These are phyloP conservation scores for Lichtheimia corymbifera DNA, from an alignment of 371 early-diverging fungal species.

Conservation along the genomic window DNA sequence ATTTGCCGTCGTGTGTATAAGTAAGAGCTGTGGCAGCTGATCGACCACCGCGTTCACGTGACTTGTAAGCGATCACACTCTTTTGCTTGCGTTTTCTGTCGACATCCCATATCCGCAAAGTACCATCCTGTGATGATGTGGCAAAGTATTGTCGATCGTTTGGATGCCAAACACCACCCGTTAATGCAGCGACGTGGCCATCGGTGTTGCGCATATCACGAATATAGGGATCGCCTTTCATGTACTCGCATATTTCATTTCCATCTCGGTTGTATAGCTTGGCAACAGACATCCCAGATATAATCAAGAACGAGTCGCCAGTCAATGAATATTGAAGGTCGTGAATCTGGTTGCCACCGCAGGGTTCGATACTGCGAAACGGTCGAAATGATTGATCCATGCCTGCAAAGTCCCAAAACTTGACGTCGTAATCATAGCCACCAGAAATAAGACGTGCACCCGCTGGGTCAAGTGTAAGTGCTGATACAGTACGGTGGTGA, in stretches of 20 bases:
- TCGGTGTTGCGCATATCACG: constrained; percentile 84
- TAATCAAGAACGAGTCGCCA: constrained; percentile 81
- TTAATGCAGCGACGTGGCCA: constrained; percentile 88
- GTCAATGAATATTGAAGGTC: constrained; percentile 77
- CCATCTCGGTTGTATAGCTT: constrained; percentile 87
- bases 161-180: constrained; percentile 85
- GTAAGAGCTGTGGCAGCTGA: constrained; percentile 64
- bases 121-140: constrained; percentile 84
- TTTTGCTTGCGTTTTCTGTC: constrained; percentile 72
- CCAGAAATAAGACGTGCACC: constrained; percentile 83
- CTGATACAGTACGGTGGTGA: constrained; percentile 75
- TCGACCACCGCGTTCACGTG: constrained; percentile 73
- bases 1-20: constrained; percentile 70
- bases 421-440: constrained; percentile 79
- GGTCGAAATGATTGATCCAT: constrained; percentile 82
- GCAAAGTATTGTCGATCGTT: constrained; percentile 64
- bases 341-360: constrained; percentile 83
- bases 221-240: constrained; percentile 94
- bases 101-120: constrained; percentile 90
- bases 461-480: constrained; percentile 82
- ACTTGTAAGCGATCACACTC: constrained; percentile 77
- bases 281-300: constrained; percentile 73
- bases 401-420: constrained; percentile 91
- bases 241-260: constrained; percentile 64
- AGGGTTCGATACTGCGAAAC: constrained; percentile 82